Base-by-base conservation (phyloP, 2,329 filamentous ascomycete species). In the Chaetothyriales sp. region DNA sequence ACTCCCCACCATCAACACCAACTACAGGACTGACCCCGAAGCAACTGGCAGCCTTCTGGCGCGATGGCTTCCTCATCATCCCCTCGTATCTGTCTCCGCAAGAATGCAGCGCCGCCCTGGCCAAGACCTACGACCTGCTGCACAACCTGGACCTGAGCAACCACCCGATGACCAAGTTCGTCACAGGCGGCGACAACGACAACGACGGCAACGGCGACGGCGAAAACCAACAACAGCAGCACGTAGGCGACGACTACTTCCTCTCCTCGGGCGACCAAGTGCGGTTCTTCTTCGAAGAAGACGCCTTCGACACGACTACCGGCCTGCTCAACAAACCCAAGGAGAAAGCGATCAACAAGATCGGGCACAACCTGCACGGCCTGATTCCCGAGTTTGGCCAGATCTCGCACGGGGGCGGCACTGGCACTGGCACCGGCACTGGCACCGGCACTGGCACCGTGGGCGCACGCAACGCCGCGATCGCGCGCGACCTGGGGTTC, bases 271-370 rank as follows among this genome's bases (percentile, higher is more conserved):
- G 87, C 54, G 86, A 96, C 73, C 90, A 95, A 70, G 73, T 96
- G 55, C 84, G 88, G 53, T 96, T 93, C 76, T 96, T 96, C 76
- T 93, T 96, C 68, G 90, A 96, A 68, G 87, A 93, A 68, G 89
- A 92, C 68, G 90, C 90, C 56, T 90, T 95, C 66, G 73, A 82
- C 61, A 59, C 71, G 8, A 61, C 68, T 0, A 64, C 66, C 0
- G 83, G 85, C 42, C 68, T 71, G 1, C 78, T 96, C 2, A 71
- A 70, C 9, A 88, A 89, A 60, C 86, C 89, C 42, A 94, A 94
- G 66, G 73, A 84, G 55, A 78, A 75, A 49, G 86, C 92, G 50
- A 84, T 98, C 64, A 98, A 96, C 73, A 86, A 89, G 69, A 87
- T 88, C 63, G 83, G 86, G 2, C 83, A 94, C 65, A 80, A 80